Conservation (phyloP, 345 rosid species). For the Boechera retrofracta region DNA sequence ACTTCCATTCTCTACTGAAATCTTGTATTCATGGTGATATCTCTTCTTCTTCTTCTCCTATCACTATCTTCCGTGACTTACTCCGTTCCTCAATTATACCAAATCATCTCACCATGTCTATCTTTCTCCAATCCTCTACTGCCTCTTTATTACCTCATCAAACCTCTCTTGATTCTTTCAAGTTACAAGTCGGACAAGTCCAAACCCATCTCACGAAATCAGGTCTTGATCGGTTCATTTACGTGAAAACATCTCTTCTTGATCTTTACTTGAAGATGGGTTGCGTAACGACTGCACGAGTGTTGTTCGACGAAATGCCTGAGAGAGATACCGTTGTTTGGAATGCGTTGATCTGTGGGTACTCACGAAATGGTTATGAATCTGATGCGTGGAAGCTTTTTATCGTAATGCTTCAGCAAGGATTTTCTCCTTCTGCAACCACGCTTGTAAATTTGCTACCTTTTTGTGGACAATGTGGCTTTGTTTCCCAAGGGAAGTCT, state of each 20-base stretch:
- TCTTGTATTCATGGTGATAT: slow-evolving; percentile 46
- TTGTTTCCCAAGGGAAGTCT: slow-evolving; percentile 62
- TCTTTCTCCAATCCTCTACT: slow-evolving; percentile 54
- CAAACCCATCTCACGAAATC: slow-evolving; percentile 64
- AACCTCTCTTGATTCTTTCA: slow-evolving; percentile 27
- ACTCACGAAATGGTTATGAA: slow-evolving; percentile 62
- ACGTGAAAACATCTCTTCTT: slow-evolving; percentile 66
- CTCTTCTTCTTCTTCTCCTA: slow-evolving; percentile 52
- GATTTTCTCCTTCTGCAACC: slow-evolving; percentile 55
- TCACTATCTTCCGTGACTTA: slow-evolving; percentile 58
- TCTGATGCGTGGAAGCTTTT: slow-evolving; percentile 54
- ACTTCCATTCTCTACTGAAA: slow-evolving; percentile 59
- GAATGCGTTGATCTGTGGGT: slow-evolving; percentile 84
- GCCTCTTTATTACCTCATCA: slow-evolving; percentile 17
- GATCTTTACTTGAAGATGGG: slow-evolving; percentile 55
- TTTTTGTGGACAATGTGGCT: slow-evolving; percentile 58
- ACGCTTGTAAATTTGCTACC: slow-evolving; percentile 72
- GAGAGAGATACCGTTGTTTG: slow-evolving; percentile 72
- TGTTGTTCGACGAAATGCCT: slow-evolving; percentile 69
- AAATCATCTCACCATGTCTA: slow-evolving; percentile 61
- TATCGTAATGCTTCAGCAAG: slow-evolving; percentile 62
- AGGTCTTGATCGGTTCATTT: slow-evolving; percentile 57
- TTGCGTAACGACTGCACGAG: slow-evolving; percentile 47
- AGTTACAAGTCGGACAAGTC: slow-evolving; percentile 49
- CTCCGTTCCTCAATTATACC: slow-evolving; percentile 56